Evolutionary conservation across 1,139 yeast species (phyloP).

Genomic region (Hemisphaericaspora xylofermentans): DNA sequence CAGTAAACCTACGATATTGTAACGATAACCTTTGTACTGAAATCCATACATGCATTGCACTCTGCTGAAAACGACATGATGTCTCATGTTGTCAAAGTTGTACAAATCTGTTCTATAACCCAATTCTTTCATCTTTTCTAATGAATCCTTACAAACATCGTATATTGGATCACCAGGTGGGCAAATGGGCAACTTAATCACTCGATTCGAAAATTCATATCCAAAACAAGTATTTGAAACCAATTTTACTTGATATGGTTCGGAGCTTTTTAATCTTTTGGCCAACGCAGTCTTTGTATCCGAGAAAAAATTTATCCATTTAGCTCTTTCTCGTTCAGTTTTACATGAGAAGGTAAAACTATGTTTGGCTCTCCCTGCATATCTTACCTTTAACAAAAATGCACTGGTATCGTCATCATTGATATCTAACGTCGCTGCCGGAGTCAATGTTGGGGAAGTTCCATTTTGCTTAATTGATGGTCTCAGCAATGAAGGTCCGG

Average conservation of each 20-base stretch:
- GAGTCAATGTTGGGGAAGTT: neutral
- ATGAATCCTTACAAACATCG: slow-evolving; percentile 23
- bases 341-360: slow-evolving; percentile 58
- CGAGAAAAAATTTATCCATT: slow-evolving; percentile 60
- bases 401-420: slow-evolving; percentile 38
- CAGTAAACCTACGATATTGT: slow-evolving; percentile 34
- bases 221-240: slow-evolving; percentile 65
- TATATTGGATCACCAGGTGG: slow-evolving; percentile 66
- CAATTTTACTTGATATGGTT: slow-evolving; percentile 54
- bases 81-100: slow-evolving; percentile 21
- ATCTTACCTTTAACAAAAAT: slow-evolving; percentile 41
- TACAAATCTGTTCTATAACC: slow-evolving; percentile 33
- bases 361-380: slow-evolving; percentile 46
- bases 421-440: slow-evolving; percentile 7
- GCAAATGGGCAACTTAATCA: slow-evolving; percentile 58
- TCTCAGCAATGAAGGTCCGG: slow-evolving; percentile 8
- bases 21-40: slow-evolving; percentile 24
- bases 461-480: slow-evolving; percentile 13
- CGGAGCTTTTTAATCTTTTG: slow-evolving; percentile 42
- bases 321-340: slow-evolving; percentile 51
- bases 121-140: slow-evolving; percentile 19
- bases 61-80: slow-evolving; percentile 28
- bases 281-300: slow-evolving; percentile 56
- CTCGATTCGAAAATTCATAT: slow-evolving; percentile 56
- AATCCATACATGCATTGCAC: slow-evolving; percentile 30